Conservation (phyloP, 306 rosid species). For the Oxytropis ochrocephala region DNA sequence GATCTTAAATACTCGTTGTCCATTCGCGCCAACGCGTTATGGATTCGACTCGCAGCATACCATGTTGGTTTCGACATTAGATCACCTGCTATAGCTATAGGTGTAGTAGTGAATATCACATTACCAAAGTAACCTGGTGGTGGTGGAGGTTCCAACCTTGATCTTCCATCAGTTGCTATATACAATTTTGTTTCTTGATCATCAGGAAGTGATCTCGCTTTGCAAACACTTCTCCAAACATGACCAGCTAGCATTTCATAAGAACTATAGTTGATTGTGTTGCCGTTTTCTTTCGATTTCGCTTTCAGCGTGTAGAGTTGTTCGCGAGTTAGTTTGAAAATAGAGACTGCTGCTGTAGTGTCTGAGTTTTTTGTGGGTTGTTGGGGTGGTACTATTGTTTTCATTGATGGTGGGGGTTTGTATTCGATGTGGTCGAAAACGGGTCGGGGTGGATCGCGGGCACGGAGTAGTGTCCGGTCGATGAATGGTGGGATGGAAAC, state of each 20-base stretch:
- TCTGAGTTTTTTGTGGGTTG: constrained; percentile 35
- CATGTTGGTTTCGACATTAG: constrained; percentile 68
- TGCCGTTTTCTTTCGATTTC: constrained; percentile 63
- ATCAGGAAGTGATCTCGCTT: constrained; percentile 57
- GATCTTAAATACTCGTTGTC: constrained; percentile 72
- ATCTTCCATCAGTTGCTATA: constrained; percentile 83
- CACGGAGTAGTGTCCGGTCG: constrained; percentile 62
- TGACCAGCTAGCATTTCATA: constrained; percentile 86
- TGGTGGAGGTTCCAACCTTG: constrained; percentile 70
- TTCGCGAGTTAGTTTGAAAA: constrained; percentile 55
- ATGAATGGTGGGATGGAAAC: constrained; percentile 64
- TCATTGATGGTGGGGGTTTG: constrained; percentile 70
- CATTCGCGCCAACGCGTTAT: constrained; percentile 52
- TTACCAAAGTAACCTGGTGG: constrained; percentile 87
- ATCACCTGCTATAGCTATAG: constrained; percentile 58
- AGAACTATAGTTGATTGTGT: constrained; percentile 56
- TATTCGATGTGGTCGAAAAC: constrained; percentile 72
- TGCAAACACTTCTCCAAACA: constrained; percentile 65
- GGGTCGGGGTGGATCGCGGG: constrained; percentile 72
- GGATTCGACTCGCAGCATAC: constrained; percentile 77
- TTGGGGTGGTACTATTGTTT: not conserved
- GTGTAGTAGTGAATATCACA: constrained; percentile 81
- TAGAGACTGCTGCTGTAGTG: constrained; percentile 35
- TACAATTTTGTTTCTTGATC: constrained; percentile 75
- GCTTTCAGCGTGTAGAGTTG: constrained; percentile 56